phyloP scores from a whole-genome alignment of 441 rosid species.

The Mallotus repandus region DNA sequence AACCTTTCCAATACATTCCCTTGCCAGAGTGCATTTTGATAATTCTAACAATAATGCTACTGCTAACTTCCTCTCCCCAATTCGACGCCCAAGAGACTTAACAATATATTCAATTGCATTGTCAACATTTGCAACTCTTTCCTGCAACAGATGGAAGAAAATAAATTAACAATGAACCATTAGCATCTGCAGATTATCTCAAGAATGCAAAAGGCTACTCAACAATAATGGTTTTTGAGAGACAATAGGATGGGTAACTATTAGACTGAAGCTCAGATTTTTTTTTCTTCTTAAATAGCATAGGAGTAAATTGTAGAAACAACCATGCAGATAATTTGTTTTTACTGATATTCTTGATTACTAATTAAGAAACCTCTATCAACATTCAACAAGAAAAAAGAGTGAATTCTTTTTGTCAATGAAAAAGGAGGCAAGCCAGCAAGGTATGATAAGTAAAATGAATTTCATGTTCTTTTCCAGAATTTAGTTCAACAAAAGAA shows the following conservation, averaged over 20 bases:
- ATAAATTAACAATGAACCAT: neutral
- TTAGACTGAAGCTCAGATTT: neutral
- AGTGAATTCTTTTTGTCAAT: too few relatives aligned
- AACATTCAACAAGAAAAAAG: too few relatives aligned
- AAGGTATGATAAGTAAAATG: too few relatives aligned
- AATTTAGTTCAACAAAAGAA: slow-evolving; percentile 1
- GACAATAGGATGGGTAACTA: neutral
- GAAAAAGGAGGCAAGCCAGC: too few relatives aligned
- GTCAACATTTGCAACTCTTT: slow-evolving; percentile 46
- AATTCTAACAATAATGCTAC: slow-evolving; percentile 51
- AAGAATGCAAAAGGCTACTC: neutral
- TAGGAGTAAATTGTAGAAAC: too few relatives aligned
- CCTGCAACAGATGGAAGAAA: slow-evolving; percentile 41
- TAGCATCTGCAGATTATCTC: slow-evolving; percentile 1
- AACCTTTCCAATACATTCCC: slow-evolving; percentile 50
- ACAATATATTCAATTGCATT: slow-evolving; percentile 50
- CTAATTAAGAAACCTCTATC: too few relatives aligned
- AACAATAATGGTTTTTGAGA: neutral
- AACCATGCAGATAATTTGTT: too few relatives aligned
- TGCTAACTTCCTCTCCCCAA: slow-evolving; percentile 53
- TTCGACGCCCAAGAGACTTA: slow-evolving; percentile 57
- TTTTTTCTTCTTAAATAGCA: too few relatives aligned
- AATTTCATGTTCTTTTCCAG: neutral
- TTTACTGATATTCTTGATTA: too few relatives aligned
- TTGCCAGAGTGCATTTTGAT: slow-evolving; percentile 36